phyloP scores from a whole-genome alignment of 2,329 filamentous ascomycete genomes.

The Penicillium griseofulvum region DNA sequence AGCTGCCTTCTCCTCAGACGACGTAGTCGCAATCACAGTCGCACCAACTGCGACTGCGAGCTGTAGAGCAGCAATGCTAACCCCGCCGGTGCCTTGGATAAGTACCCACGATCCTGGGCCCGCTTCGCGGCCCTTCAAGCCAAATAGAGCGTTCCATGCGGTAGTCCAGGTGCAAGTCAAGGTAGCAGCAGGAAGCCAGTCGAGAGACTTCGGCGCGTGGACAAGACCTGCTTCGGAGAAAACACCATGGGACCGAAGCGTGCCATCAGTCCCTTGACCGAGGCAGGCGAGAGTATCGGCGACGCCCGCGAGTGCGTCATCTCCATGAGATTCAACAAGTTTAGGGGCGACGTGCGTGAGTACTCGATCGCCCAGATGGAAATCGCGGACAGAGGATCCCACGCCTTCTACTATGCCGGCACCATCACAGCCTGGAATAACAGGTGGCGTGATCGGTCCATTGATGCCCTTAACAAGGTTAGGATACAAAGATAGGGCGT shows the following conservation, averaged over 20 bases:
- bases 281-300: not conserved
- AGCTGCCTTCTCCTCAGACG: conserved; percentile 49
- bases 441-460: not conserved
- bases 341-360: not conserved
- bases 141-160: conserved; percentile 7
- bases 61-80: conserved; percentile 41
- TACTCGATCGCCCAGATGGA: not conserved
- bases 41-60: conserved; percentile 52
- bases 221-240: not conserved
- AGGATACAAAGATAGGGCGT: not conserved
- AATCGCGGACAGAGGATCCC: not conserved
- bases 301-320: not conserved
- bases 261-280: not conserved
- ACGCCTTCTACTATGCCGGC: not conserved
- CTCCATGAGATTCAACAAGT: not conserved
- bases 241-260: not conserved
- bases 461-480: not conserved
- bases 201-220: not conserved
- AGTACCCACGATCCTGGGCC: conserved; percentile 50
- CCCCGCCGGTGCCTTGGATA: conserved; percentile 54
- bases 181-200: conserved; percentile 1
- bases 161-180: conserved; percentile 10
- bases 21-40: conserved; percentile 58
- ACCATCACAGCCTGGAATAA: not conserved
- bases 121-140: not conserved